Conservation (phyloP, 345 rosid species). For the Aquilaria sinensis region DNA sequence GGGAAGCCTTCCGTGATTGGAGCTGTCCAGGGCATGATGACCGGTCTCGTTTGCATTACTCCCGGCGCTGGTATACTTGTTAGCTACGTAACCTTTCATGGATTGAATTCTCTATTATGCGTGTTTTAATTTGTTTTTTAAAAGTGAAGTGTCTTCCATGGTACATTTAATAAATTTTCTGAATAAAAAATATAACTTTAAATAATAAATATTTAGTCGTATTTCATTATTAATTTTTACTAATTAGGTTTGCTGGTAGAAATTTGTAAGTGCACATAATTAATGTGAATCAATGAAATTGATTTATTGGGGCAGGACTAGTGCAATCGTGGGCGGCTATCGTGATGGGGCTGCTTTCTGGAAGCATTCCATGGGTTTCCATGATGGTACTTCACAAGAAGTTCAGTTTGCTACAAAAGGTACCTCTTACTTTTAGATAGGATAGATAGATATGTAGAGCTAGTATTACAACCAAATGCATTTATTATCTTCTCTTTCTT, state of each 20-base stretch:
- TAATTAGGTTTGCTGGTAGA: too few relatives aligned
- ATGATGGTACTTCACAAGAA: constrained; percentile 95
- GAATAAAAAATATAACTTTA: neutral
- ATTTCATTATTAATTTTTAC: neutral
- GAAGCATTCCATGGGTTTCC: constrained; percentile 88
- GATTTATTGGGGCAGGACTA: constrained; percentile 59
- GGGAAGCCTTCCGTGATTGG: constrained; percentile 93
- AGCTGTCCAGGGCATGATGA: constrained; percentile 94
- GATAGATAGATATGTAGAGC: too few relatives aligned
- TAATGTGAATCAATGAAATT: too few relatives aligned
- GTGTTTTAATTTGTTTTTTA: neutral
- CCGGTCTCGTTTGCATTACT: constrained; percentile 82
- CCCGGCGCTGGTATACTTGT: constrained; percentile 70
- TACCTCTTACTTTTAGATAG: neutral
- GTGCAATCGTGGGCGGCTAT: constrained; percentile 96
- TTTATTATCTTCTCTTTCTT: too few relatives aligned
- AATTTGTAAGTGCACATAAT: too few relatives aligned
- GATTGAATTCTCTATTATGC: neutral
- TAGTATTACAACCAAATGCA: too few relatives aligned
- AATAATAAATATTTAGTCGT: neutral
- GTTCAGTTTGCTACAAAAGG: constrained; percentile 59
- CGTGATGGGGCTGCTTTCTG: constrained; percentile 64
- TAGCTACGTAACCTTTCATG: neutral
- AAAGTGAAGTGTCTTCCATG: too few relatives aligned
- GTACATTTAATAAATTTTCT: neutral